phyloP scores from a whole-genome alignment of 306 rosid species.

The Carpinus viminea region DNA sequence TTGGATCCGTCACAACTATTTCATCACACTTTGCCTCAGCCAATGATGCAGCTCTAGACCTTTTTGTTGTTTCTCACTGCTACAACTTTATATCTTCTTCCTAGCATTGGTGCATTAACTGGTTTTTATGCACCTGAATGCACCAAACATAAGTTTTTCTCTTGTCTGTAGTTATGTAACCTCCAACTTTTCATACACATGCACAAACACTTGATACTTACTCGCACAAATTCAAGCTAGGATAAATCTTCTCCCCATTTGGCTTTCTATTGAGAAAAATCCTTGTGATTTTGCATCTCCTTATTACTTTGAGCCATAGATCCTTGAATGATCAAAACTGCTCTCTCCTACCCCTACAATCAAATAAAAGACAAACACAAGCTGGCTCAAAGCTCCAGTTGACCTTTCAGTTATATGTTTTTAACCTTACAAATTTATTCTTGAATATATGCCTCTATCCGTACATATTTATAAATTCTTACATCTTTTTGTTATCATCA shows the following conservation, averaged over 20 bases:
- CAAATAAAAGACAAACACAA: background rate
- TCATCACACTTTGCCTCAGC: slow-evolving; percentile 22
- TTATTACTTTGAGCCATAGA: background rate
- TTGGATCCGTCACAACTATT: background rate
- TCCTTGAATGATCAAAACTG: background rate
- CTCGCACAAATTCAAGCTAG: background rate
- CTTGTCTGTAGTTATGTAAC: background rate
- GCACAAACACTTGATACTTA: background rate
- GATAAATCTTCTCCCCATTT: background rate
- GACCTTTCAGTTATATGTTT: background rate
- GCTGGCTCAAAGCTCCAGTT: background rate
- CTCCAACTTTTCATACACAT: background rate
- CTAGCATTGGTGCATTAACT: background rate
- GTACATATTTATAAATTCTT: background rate
- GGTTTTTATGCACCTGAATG: background rate
- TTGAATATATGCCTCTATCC: background rate
- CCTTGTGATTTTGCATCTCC: background rate
- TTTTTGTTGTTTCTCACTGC: background rate
- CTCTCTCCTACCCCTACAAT: background rate
- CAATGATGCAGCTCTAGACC: slow-evolving; percentile 2
- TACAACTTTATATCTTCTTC: background rate
- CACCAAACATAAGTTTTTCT: background rate
- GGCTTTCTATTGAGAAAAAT: background rate
- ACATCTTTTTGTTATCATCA: background rate
- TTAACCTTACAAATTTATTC: background rate